A percentile compares a stretch with the other conserved stretches of the same genome.
These are phyloP conservation scores for Mycena leptocephala DNA, from an alignment of 768 basidiomycete species.

Conservation along the genomic window DNA sequence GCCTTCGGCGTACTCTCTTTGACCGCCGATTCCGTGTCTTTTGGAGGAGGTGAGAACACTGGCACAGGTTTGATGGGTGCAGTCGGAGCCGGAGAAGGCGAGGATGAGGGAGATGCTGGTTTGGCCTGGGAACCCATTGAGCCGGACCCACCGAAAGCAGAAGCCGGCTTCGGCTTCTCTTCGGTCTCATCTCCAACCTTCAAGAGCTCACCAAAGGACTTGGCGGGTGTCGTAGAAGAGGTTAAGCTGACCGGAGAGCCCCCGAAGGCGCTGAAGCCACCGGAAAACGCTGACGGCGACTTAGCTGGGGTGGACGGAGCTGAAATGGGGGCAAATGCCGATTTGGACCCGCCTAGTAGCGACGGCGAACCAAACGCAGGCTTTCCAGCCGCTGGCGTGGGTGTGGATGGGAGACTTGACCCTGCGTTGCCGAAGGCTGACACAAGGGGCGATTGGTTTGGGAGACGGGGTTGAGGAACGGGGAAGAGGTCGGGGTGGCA, in stretches of 20 bases:
- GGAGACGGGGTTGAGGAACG: conserved; percentile 64
- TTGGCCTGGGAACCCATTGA: not conserved
- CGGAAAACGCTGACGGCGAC: conserved; percentile 47
- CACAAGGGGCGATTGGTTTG: conserved; percentile 48
- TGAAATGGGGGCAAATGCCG: conserved; percentile 48
- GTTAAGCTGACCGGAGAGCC: conserved; percentile 60
- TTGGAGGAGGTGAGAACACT: conserved; percentile 38
- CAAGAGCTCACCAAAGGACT: conserved; percentile 77
- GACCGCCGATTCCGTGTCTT: conserved; percentile 20
- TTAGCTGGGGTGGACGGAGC: conserved; percentile 40
- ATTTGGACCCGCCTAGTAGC: conserved; percentile 50
- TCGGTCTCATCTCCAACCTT: conserved; percentile 54
- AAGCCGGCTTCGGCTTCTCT: conserved; percentile 42
- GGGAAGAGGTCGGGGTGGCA: conserved; percentile 60
- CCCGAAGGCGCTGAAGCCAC: conserved; percentile 71
- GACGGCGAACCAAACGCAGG: conserved; percentile 60
- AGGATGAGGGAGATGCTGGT: not conserved
- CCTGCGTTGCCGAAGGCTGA: conserved; percentile 53
- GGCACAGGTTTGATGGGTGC: conserved; percentile 27
- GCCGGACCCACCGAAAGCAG: conserved; percentile 7
- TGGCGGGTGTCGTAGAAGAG: conserved; percentile 57
- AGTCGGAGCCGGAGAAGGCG: not conserved
- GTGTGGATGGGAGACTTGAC: conserved; percentile 32
- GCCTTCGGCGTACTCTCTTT: conserved; percentile 28
- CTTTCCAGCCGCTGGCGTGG: conserved; percentile 41